Evolutionary conservation across 192 early-diverging fungal genomes (phyloP).

Genomic region (Endogone sp.): DNA sequence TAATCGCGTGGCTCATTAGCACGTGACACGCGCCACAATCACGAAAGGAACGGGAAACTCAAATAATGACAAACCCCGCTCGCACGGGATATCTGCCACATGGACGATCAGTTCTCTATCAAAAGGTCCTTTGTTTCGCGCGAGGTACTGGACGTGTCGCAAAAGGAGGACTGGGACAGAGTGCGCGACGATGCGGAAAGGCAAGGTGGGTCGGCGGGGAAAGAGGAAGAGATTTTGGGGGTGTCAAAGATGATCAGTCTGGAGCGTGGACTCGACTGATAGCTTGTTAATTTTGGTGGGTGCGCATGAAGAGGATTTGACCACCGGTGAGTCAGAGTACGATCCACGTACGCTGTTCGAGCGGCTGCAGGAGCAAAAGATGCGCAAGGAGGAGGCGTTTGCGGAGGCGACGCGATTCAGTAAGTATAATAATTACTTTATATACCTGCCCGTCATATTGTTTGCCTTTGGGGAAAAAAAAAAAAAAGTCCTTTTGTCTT

Average conservation of each 20-base stretch:
- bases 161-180: conserved; percentile 10
- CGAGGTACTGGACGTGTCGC: conserved; percentile 14
- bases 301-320: neutral
- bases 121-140: conserved; percentile 28
- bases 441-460: too few relatives aligned
- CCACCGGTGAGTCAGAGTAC: conserved; percentile 25
- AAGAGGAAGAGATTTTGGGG: neutral
- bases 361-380: conserved; percentile 66
- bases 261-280: neutral
- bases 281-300: neutral
- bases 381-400: conserved; percentile 57
- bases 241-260: neutral
- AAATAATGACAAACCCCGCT: too few relatives aligned
- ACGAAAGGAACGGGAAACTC: too few relatives aligned
- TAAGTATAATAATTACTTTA: conserved; percentile 13
- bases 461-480: too few relatives aligned
- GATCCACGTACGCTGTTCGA: conserved; percentile 75
- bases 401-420: conserved; percentile 55
- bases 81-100: neutral
- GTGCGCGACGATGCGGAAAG: conserved; percentile 1
- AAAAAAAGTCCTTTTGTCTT: too few relatives aligned
- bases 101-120: conserved; percentile 10
- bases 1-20: too few relatives aligned
- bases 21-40: too few relatives aligned
- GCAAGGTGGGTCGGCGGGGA: neutral